Percentiles rank a stretch among this genome's conserved stretches.
These are phyloP conservation scores for Dittrichia graveolens DNA, from an alignment of 129 eudicot genomes.

Conservation along the genomic window DNA sequence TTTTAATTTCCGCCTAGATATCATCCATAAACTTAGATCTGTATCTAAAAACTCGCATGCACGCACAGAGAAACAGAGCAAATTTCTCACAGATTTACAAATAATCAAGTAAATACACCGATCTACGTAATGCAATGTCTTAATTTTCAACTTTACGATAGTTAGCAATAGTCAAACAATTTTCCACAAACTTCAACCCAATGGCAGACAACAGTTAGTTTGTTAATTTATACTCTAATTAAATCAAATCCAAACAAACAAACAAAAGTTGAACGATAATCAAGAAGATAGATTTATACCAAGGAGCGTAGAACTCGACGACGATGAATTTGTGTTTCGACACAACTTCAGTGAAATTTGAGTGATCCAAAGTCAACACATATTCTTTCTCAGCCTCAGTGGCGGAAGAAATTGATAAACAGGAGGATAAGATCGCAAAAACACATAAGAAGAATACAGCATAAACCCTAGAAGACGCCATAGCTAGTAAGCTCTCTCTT, in stretches of 20 bases:
- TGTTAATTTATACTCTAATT: not conserved
- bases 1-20: not conserved
- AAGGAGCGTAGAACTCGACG: conserved; percentile 88
- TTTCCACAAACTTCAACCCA: not conserved
- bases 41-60: conserved; percentile 16
- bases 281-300: conserved; percentile 32
- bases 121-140: conserved; percentile 16
- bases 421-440: conserved; percentile 16
- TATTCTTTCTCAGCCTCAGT: conserved; percentile 42
- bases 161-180: conserved; percentile 8
- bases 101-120: conserved; percentile 3
- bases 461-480: conserved; percentile 44
- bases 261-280: not conserved
- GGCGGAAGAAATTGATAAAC: conserved; percentile 26
- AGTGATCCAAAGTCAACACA: conserved; percentile 70
- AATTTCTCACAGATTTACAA: conserved; percentile 4
- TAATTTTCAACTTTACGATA: not conserved
- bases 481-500: conserved; percentile 22
- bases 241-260: not conserved
- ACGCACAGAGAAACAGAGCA: conserved; percentile 22
- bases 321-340: conserved; percentile 61
- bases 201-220: not conserved
- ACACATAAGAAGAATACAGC: not conserved
- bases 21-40: conserved; percentile 27
- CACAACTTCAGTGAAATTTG: conserved; percentile 56